Conservation (phyloP, 768 basidiomycete species). For the Tricholoma saponaceum region DNA sequence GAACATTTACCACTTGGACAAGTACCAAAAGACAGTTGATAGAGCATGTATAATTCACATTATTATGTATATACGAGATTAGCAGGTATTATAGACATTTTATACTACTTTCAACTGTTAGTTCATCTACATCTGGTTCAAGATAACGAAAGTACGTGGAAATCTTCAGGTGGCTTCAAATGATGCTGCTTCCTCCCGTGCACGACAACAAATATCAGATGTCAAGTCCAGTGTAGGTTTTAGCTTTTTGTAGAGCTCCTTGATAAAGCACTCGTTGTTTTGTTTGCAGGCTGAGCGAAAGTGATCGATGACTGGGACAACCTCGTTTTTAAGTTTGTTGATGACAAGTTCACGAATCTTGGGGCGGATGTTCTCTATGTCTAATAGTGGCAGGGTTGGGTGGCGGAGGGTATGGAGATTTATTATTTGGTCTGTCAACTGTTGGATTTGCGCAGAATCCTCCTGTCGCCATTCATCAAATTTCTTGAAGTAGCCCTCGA, state of each 20-base stretch:
- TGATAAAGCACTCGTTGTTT: slow-evolving; percentile 18
- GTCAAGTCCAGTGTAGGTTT: slow-evolving; percentile 28
- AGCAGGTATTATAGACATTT: background rate
- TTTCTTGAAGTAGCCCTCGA: slow-evolving; percentile 7
- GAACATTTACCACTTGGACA: slow-evolving; percentile 25
- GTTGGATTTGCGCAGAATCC: slow-evolving; percentile 17
- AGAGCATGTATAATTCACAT: background rate
- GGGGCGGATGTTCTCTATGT: slow-evolving; percentile 17
- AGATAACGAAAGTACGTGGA: background rate
- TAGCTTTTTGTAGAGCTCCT: slow-evolving; percentile 24
- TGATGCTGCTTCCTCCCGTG: slow-evolving; percentile 1
- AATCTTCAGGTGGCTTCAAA: background rate
- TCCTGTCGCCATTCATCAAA: slow-evolving; percentile 16
- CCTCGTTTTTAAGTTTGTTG: slow-evolving; percentile 19
- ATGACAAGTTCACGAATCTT: slow-evolving; percentile 9
- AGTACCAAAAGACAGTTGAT: slow-evolving; percentile 2
- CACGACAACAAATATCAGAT: slow-evolving; percentile 23
- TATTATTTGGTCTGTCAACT: slow-evolving; percentile 21
- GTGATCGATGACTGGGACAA: slow-evolving; percentile 20
- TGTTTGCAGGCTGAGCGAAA: slow-evolving; percentile 19
- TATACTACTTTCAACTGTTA: background rate
- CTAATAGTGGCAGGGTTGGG: slow-evolving; percentile 11
- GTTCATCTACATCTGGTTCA: background rate
- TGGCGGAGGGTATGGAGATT: slow-evolving; percentile 15
- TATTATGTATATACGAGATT: background rate